Evolutionary conservation across 768 basidiomycete genomes (phyloP), one percentile per base, ranked within the genome.

Genomic region (Nidularia pulvinata): DNA sequence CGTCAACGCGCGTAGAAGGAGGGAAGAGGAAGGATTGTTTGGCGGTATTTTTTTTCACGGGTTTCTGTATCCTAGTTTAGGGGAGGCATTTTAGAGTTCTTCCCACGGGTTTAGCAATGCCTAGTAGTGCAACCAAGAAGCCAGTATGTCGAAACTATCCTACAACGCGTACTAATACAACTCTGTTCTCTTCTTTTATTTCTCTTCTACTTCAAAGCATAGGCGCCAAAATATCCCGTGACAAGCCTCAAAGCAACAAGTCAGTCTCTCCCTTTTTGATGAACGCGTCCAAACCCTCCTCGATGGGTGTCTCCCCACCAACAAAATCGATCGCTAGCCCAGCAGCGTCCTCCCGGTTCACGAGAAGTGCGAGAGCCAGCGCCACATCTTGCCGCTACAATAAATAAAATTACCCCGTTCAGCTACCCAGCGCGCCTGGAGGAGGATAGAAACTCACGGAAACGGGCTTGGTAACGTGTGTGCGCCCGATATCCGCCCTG

Each of bases 271-370:
- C 75, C 53, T 74, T 75, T 61, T 78, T 73, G 54, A 85, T 77
- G 36, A 77, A 76, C 7, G 72, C 69, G 50, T 82, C 73, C 47
- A 88, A 59, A 4, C 74, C 80, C 53, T 76, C 67, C 46, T 74
- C 68, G 39, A 86, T 71, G 0, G 71, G 65, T 0, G 68, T 73
- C 2, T 79, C 71, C 0, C 84, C 84, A 30, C 82, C 80, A 46
- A 81, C 73, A n/a, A 88, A 59, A 61, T 89, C 85, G 49, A 88
- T 74, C 1, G 75, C 80, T 19, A 86, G 69, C 0, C 85, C 85
- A 11, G 76, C 76, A 0, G 82, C 81, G 52, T 80, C 82, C 25
- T 80, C 75, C 49, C 79, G 65, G 32, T 80, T 74, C 13, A 81
- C 67, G 7, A 83, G 70, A 7, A 77, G 62, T 0, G 79, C 70